Evolutionary conservation across 2,329 filamentous ascomycete species (phyloP), one percentile per base, ranked within the genome.

Genomic region (Colletotrichum eremochloae): DNA sequence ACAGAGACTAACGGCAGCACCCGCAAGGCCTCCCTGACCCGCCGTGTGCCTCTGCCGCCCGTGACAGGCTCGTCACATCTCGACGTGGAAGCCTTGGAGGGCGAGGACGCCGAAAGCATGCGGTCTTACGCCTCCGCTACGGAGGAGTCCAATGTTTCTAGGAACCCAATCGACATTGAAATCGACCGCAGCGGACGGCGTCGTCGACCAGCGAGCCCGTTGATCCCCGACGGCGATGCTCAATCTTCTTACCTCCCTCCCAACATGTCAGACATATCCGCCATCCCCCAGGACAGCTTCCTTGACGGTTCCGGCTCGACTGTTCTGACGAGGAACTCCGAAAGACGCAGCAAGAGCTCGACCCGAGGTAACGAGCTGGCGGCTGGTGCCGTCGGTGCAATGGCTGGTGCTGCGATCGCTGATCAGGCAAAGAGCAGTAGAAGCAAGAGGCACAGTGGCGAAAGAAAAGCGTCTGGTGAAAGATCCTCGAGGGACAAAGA

Each of bases 81-180:
- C 29, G 83, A 86, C 67, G 77, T 83, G 24, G 85, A 87, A 71
- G 79, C 82, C 76, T 68, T 83, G 67, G 84, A 86, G 62, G 83
- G 79, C 48, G 90, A 91, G 67, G 92, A 94, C 84, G 89, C 88
- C 70, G 85, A 87, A 73, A 93, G 91, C 78, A 85, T 91, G 80
- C 89, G 87, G 76, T 96, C 94, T 48, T 93, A 93, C 80, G 93
- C 92, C 44, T 96, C 94, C 63, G 91, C 88, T 24, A 93, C 91
- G 9, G 93, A 94, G 79, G 94, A 93, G 81, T 96, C 93, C 75
- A 95, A 92, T 81, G 87, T 95, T 69, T 91, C 89, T 42, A 86
- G 89, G 66, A 92, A 93, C 65, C 95, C 95, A 46, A 91, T 98
- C 75, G 95, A 98, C 80, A 93, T 98, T 73, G 96, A 98, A 80